phyloP scores from a whole-genome alignment of 1,284 basidiomycete genomes.

The Ceraceosorus bombacis region DNA sequence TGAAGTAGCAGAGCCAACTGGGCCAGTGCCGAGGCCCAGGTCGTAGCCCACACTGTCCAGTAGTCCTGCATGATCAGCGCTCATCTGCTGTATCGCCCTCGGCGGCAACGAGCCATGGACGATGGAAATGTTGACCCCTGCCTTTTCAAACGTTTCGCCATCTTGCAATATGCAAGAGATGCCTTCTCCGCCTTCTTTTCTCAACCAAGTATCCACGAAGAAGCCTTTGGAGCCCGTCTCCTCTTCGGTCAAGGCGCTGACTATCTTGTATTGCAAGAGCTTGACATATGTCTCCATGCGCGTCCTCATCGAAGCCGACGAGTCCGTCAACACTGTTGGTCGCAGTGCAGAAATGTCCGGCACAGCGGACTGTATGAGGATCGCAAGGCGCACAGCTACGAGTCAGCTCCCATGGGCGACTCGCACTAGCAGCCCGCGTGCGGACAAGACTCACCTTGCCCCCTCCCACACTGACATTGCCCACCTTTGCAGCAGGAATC shows the following conservation, averaged over 20 bases:
- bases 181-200: constrained; percentile 75
- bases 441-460: no score
- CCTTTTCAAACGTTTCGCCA: constrained; percentile 78
- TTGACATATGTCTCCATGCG: constrained; percentile 74
- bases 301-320: constrained; percentile 53
- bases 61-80: constrained; percentile 70
- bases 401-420: no score
- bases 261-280: constrained; percentile 73
- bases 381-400: no score
- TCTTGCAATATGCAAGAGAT: constrained; percentile 77
- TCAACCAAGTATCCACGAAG: constrained; percentile 78
- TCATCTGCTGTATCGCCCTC: constrained; percentile 84
- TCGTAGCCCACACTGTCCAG: constrained; percentile 40
- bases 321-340: constrained; percentile 25
- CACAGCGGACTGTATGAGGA: constrained; percentile 6
- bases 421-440: no score
- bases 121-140: constrained; percentile 88
- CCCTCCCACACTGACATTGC: no score
- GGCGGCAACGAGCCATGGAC: constrained; percentile 83
- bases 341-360: constrained; percentile 41
- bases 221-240: constrained; percentile 60
- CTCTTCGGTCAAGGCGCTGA: constrained; percentile 67
- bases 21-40: constrained; percentile 21
- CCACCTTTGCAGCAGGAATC: no score
- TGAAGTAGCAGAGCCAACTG: constrained; percentile 45